phyloP scores from a whole-genome alignment of 306 rosid species.

The Malus orientalis region DNA sequence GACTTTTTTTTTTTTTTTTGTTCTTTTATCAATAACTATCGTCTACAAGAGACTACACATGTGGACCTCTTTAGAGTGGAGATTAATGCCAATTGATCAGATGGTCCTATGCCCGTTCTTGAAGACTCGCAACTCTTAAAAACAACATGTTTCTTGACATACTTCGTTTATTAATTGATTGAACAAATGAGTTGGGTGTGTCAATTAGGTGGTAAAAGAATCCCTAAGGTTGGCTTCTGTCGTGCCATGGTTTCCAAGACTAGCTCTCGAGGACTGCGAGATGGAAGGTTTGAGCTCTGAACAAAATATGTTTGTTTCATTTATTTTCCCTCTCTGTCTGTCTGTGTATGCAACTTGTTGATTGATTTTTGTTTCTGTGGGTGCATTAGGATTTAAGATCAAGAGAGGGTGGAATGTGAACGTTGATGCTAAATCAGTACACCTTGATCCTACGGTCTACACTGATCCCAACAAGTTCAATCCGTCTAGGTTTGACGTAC shows the following conservation, averaged over 20 bases:
- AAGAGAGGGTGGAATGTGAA: slow-evolving; percentile 82
- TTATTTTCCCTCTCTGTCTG: neutral
- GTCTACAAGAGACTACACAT: neutral
- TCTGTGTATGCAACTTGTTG: neutral
- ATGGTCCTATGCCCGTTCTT: neutral
- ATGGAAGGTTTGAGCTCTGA: slow-evolving; percentile 42
- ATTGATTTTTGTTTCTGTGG: neutral
- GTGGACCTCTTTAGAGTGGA: neutral
- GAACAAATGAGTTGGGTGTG: neutral
- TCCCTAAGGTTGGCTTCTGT: slow-evolving; percentile 70
- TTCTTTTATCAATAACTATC: neutral
- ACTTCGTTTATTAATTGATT: neutral
- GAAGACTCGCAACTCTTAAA: neutral
- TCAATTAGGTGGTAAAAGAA: slow-evolving; percentile 62
- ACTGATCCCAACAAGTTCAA: slow-evolving; percentile 48
- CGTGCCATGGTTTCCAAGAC: slow-evolving; percentile 89
- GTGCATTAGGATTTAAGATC: slow-evolving; percentile 46
- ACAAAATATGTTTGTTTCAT: neutral
- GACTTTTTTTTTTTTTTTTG: too few species aligned
- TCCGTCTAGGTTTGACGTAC: slow-evolving; percentile 70
- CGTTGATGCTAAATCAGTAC: slow-evolving; percentile 70
- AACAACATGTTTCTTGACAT: too few species aligned
- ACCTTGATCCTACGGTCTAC: slow-evolving; percentile 51
- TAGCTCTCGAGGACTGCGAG: slow-evolving; percentile 58
- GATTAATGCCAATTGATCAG: neutral